A percentile compares a stretch with the other conserved stretches of the same genome.
phyloP scores from a whole-genome alignment of 148 eudicot species.

The Persicaria tinctoria region DNA sequence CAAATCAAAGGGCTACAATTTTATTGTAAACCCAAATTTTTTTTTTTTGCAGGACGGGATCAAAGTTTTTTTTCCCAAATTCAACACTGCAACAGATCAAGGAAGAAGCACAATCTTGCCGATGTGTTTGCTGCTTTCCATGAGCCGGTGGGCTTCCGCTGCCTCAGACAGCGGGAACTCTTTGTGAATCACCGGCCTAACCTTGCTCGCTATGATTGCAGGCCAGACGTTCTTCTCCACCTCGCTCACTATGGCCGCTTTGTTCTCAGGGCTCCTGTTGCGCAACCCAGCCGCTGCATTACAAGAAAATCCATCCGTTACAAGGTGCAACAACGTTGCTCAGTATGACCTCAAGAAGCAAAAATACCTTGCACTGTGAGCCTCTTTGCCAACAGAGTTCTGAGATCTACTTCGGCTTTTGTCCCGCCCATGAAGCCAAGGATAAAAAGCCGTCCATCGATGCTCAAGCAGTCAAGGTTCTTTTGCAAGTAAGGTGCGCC shows the following conservation, averaged over 20 bases:
- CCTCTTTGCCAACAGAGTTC: constrained; percentile 50
- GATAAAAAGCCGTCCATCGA: constrained; percentile 92
- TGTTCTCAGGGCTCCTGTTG: constrained; percentile 57
- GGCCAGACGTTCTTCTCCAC: constrained; percentile 97
- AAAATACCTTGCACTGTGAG: constrained; percentile 82
- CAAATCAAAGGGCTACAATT: too few relatives aligned
- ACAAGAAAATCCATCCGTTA: not conserved
- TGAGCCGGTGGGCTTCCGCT: constrained; percentile 67
- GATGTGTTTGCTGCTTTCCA: constrained; percentile 83
- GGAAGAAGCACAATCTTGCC: constrained; percentile 76
- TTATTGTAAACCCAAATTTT: too few relatives aligned
- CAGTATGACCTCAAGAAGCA: too few relatives aligned
- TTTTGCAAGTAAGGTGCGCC: constrained; percentile 69
- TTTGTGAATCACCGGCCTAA: constrained; percentile 63
- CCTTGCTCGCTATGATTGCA: constrained; percentile 58
- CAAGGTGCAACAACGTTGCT: too few relatives aligned
- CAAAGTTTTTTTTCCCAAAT: too few relatives aligned
- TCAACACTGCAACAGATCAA: constrained; percentile 14
- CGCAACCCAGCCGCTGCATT: constrained; percentile 77
- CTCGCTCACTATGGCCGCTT: constrained; percentile 67
- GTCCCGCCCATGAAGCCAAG: constrained; percentile 87
- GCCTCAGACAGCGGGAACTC: constrained; percentile 55
- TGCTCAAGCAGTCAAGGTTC: constrained; percentile 69
- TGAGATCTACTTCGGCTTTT: constrained; percentile 52
- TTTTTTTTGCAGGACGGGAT: too few relatives aligned